Conservation (phyloP, 768 basidiomycete genomes). For the Suillus ampliporus region DNA sequence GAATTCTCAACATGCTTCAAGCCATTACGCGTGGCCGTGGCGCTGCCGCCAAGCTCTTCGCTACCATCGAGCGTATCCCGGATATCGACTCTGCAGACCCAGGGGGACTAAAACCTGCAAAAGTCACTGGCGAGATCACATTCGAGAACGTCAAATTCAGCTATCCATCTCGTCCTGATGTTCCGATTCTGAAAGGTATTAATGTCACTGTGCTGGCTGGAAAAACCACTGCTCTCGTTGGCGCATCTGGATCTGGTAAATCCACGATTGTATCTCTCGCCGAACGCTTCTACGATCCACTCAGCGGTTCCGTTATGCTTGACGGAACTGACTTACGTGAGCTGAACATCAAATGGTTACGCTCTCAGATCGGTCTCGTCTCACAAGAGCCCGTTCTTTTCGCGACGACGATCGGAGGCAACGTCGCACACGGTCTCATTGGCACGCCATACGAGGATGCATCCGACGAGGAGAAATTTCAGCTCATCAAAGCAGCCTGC, state of each 20-base stretch:
- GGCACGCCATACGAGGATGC: conserved; percentile 47
- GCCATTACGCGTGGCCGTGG: conserved; percentile 53
- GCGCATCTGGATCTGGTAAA: conserved; percentile 46
- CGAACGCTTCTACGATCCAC: conserved; percentile 60
- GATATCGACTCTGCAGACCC: conserved; percentile 54
- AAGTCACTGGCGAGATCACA: conserved; percentile 50
- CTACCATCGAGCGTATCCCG: conserved; percentile 61
- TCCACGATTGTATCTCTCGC: conserved; percentile 50
- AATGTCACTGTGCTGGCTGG: conserved; percentile 48
- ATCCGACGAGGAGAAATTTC: conserved; percentile 47
- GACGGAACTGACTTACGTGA: conserved; percentile 52
- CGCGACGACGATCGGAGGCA: conserved; percentile 49
- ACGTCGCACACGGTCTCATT: conserved; percentile 55
- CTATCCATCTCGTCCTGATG: conserved; percentile 54
- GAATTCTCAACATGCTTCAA: conserved; percentile 14
- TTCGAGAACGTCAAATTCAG: conserved; percentile 57
- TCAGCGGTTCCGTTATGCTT: conserved; percentile 45
- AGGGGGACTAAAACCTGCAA: conserved; percentile 50
- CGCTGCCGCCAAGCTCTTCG: conserved; percentile 61
- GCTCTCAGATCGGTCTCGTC: conserved; percentile 56
- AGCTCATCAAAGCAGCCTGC: conserved; percentile 51
- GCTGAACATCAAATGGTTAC: conserved; percentile 55
- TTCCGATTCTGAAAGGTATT: conserved; percentile 55
- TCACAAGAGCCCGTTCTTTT: conserved; percentile 58
- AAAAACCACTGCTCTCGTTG: conserved; percentile 47